Conservation (phyloP, 257 asterid genomes). For the Nicotiana obtusifolia region DNA sequence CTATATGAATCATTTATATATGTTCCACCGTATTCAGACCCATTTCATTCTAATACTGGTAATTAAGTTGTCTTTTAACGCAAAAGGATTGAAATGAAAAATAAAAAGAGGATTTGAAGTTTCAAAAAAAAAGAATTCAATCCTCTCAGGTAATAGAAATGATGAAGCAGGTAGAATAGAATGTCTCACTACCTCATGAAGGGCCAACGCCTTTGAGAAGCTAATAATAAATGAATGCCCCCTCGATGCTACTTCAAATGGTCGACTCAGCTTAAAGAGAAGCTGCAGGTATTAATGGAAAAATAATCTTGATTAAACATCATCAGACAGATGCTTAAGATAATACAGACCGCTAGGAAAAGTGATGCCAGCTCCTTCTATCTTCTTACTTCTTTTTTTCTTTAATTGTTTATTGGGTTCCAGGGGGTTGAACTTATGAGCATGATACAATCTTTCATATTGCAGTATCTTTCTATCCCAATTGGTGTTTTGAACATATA, state of each 20-base stretch:
- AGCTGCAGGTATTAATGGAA: constrained; percentile 48
- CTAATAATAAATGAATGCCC: constrained; percentile 95
- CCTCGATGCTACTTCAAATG: constrained; percentile 94
- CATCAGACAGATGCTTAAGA: constrained; percentile 2
- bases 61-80: not conserved
- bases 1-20: not conserved
- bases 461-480: not conserved
- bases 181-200: constrained; percentile 65
- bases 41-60: not conserved
- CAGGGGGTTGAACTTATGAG: not conserved
- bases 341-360: not conserved
- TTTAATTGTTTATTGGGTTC: not conserved
- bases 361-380: not conserved
- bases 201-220: constrained; percentile 81
- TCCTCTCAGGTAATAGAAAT: constrained; percentile 13
- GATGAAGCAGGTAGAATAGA: constrained; percentile 12
- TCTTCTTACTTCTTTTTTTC: not conserved
- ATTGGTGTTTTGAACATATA: not conserved
- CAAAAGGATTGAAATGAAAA: constrained; percentile 11
- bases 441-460: not conserved
- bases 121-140: not conserved
- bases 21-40: not conserved
- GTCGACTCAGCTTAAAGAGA: constrained; percentile 78
- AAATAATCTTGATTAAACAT: not conserved
- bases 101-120: constrained; percentile 17